A percentile compares a stretch with the other conserved stretches of the same genome.
Conservation (phyloP, 2,329 filamentous ascomycete species). For the Cladosporium sp. region DNA sequence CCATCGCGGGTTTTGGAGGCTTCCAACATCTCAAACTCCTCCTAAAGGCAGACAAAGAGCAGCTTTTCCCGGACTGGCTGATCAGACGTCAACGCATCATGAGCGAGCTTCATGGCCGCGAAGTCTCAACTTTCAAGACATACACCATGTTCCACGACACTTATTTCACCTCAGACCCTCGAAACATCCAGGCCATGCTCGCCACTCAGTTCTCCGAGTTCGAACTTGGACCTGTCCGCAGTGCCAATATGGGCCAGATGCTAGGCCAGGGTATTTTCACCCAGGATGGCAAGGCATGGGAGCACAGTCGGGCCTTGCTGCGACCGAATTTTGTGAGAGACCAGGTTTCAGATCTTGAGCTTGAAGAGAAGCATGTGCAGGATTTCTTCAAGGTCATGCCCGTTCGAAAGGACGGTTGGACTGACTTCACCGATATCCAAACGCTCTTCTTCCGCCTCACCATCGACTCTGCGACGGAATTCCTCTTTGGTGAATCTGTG, state of each 20-base stretch:
- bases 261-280: slow-evolving; percentile 30
- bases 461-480: slow-evolving; percentile 47
- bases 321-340: slow-evolving; percentile 36
- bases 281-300: slow-evolving; percentile 32
- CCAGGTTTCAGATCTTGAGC: slow-evolving; percentile 34
- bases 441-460: slow-evolving; percentile 46
- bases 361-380: slow-evolving; percentile 33
- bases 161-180: slow-evolving; percentile 29
- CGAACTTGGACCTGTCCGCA: slow-evolving; percentile 25
- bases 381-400: slow-evolving; percentile 31
- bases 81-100: slow-evolving; percentile 23
- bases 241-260: slow-evolving; percentile 26
- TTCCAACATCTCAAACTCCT: slow-evolving; percentile 23
- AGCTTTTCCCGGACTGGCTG: slow-evolving; percentile 27
- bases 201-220: slow-evolving; percentile 28
- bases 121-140: slow-evolving; percentile 25
- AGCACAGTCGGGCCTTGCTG: slow-evolving; percentile 33
- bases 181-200: slow-evolving; percentile 34
- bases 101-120: slow-evolving; percentile 21
- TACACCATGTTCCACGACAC: slow-evolving; percentile 23
- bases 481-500: slow-evolving; percentile 43
- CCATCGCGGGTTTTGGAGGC: slow-evolving; percentile 25
- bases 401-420: slow-evolving; percentile 26
- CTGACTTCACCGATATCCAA: slow-evolving; percentile 28
- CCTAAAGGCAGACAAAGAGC: slow-evolving; percentile 24